Conservation (phyloP, 768 basidiomycete genomes). For the Trametes elegans region DNA sequence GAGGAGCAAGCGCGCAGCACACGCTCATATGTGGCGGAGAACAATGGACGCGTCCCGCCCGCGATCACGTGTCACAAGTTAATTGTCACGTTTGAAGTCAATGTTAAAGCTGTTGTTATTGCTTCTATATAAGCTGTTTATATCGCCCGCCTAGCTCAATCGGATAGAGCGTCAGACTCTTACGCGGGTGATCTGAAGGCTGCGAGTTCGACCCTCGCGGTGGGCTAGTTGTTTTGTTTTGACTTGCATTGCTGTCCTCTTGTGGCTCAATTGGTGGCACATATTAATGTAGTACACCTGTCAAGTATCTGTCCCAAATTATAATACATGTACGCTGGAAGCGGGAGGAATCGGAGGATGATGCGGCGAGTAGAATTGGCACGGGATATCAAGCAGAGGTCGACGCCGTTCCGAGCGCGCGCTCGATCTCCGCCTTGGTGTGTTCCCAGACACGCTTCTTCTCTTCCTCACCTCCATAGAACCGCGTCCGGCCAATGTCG, state of each 20-base stretch:
- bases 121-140: background rate
- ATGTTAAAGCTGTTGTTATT: background rate
- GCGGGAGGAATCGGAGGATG: no score
- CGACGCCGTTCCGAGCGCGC: background rate
- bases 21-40: no score
- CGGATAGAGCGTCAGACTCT: slow-evolving; percentile 57
- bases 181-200: slow-evolving; percentile 51
- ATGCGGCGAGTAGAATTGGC: no score
- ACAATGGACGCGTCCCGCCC: no score
- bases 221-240: slow-evolving; percentile 41
- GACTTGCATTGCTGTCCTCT: background rate
- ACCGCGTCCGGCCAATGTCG: slow-evolving; percentile 18
- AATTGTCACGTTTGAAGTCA: background rate
- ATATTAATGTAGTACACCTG: no score
- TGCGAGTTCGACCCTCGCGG: slow-evolving; percentile 65
- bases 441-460: slow-evolving; percentile 21
- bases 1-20: no score
- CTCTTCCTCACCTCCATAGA: slow-evolving; percentile 18
- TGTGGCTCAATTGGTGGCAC: no score
- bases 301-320: no score
- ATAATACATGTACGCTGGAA: no score
- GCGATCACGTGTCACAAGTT: background rate
- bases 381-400: no score
- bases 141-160: slow-evolving; percentile 16
- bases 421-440: slow-evolving; percentile 17